These are phyloP conservation scores for Rhizopogon sp. DNA, from an alignment of 768 basidiomycete species.

Conservation along the genomic window DNA sequence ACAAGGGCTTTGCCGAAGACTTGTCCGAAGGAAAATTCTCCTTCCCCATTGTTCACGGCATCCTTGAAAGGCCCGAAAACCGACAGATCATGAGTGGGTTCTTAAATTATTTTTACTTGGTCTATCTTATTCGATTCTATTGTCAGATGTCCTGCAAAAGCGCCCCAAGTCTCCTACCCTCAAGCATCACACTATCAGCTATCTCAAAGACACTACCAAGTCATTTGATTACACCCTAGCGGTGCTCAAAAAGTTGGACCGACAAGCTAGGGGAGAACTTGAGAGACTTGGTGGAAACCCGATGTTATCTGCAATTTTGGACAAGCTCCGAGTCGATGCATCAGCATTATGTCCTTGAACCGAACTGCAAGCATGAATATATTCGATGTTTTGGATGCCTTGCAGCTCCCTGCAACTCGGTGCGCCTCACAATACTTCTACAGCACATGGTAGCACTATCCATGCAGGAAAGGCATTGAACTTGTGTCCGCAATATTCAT, in stretches of 20 bases:
- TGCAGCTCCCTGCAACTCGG: no score
- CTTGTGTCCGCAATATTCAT: no score
- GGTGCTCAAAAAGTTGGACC: slow-evolving; percentile 33
- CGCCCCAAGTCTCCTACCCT: slow-evolving; percentile 74
- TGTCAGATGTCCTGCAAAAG: slow-evolving; percentile 79
- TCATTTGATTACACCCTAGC: slow-evolving; percentile 77
- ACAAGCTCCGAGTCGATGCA: slow-evolving; percentile 37
- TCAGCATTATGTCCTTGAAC: neutral
- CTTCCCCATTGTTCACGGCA: slow-evolving; percentile 88
- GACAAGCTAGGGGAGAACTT: slow-evolving; percentile 53
- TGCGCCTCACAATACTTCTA: no score
- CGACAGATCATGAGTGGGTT: slow-evolving; percentile 72
- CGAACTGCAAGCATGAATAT: neutral
- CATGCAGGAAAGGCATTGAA: no score
- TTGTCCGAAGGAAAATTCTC: slow-evolving; percentile 94
- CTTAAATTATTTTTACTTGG: neutral
- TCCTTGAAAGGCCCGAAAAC: slow-evolving; percentile 69
- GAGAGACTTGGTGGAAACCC: slow-evolving; percentile 67
- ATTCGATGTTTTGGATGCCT: no score
- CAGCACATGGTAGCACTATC: no score
- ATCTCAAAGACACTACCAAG: slow-evolving; percentile 63
- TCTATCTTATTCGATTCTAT: neutral
- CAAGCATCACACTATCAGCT: slow-evolving; percentile 71
- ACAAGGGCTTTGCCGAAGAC: slow-evolving; percentile 86
- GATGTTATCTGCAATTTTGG: slow-evolving; percentile 49